Evolutionary conservation across 305 asterid species (phyloP).

Genomic region (Ilex paraguariensis): DNA sequence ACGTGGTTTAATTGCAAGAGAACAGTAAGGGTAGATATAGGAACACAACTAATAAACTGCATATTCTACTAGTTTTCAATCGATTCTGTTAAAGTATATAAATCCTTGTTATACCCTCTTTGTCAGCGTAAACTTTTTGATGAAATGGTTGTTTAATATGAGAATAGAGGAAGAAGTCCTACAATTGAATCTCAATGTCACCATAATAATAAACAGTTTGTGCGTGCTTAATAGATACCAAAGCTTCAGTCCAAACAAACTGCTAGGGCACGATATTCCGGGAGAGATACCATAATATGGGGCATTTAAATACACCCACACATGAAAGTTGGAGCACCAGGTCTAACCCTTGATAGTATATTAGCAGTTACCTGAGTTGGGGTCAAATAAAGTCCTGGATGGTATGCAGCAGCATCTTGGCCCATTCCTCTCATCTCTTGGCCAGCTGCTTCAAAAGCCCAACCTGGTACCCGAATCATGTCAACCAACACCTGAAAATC

Average conservation of each 20-base stretch:
- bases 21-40: too few relatives aligned
- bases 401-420: constrained; percentile 77
- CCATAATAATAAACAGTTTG: too few relatives aligned
- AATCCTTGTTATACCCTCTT: too few relatives aligned
- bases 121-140: too few relatives aligned
- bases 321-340: not conserved
- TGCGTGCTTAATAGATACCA: not conserved
- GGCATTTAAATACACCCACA: not conserved
- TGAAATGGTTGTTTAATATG: too few relatives aligned
- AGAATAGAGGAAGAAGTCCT: too few relatives aligned
- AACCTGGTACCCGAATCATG: constrained; percentile 94
- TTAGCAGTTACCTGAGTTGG: constrained; percentile 67
- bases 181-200: too few relatives aligned
- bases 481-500: constrained; percentile 69
- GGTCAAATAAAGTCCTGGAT: constrained; percentile 88
- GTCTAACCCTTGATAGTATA: not conserved
- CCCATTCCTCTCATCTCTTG: constrained; percentile 95
- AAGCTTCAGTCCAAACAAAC: not conserved
- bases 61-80: too few relatives aligned
- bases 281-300: not conserved
- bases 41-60: too few relatives aligned
- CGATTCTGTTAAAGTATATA: too few relatives aligned
- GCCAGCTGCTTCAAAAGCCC: constrained; percentile 97
- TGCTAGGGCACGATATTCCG: not conserved
- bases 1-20: too few relatives aligned